phyloP scores from a whole-genome alignment of 805 yeast species.

The Starmerella tilneyi region DNA sequence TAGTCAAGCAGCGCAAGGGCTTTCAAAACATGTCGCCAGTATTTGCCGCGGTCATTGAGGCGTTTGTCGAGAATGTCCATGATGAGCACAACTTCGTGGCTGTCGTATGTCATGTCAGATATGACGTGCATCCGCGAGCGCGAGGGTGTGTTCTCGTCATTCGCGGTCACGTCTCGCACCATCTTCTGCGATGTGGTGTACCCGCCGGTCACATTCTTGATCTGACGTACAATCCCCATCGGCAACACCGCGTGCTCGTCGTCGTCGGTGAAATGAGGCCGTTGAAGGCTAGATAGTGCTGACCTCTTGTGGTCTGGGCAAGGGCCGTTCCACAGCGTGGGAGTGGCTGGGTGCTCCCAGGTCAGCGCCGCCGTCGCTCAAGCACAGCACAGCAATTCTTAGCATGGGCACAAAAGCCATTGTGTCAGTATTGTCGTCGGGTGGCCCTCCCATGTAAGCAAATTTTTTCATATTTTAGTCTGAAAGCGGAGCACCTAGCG shows the following conservation, averaged over 20 bases:
- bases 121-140: conserved; percentile 74
- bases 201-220: conserved; percentile 84
- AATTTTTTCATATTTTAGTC: no score
- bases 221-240: conserved; percentile 77
- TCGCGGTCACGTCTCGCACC: conserved; percentile 83
- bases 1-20: conserved; percentile 82
- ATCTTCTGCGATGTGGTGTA: conserved; percentile 75
- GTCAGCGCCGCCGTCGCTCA: no score
- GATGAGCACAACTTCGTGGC: conserved; percentile 67
- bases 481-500: no score
- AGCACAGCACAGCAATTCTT: no score
- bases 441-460: no score
- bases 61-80: conserved; percentile 92
- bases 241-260: neutral
- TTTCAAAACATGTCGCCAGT: conserved; percentile 94
- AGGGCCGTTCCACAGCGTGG: neutral
- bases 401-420: no score
- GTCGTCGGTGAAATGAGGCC: neutral
- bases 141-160: conserved; percentile 78
- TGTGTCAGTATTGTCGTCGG: no score
- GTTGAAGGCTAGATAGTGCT: neutral
- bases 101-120: conserved; percentile 59
- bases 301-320: conserved; percentile 5
- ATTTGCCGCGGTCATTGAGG: conserved; percentile 88
- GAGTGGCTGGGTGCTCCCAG: conserved; percentile 7